Evolutionary conservation across 2,329 filamentous ascomycete species (phyloP), one percentile per base, ranked within the genome.

Genomic region (Fusarium sp.): DNA sequence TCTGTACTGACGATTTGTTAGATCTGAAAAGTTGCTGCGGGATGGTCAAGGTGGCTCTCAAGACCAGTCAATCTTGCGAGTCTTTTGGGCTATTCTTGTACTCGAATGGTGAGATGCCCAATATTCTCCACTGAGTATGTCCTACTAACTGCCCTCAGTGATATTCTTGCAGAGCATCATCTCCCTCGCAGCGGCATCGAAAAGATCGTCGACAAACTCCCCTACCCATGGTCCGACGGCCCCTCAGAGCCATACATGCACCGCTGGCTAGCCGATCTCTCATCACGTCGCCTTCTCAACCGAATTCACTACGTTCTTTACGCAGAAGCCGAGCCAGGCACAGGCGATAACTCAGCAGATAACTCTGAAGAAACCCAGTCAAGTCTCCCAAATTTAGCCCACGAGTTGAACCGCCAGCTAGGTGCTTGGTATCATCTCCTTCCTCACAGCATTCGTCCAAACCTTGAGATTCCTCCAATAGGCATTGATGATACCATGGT

Each of bases 401-500:
- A 73, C 1, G 71, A 73, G 15, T 17, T 73, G 5, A 73, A 72
- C 7, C 71, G 69, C 2, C 71, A 73, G 26, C 48, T 73, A 0
- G 67, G 71, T 0, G 71, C 68, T 3, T 73, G 71, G 71, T 73
- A 73, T 12, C 71, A 74, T 7, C 60, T 73, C 3, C 71, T 73
- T 0, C 71, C 71, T 14, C 57, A 71, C 2, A 73, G 71, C 2
- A 71, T 73, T 9, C 27, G 71, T 1, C 71, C 71, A 1, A 62
- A 74, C 1, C 9, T 74, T 0, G 71, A 72, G 15, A 66, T 23
- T 3, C 49, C 68, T 0, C 64, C 68, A 0, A 69, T 59, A 6
- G 65, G 57, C 0, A 62, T 67, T 17, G 71, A 73, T 4, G 71
- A 74, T 27, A 63, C 60, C 4, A 73, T 73, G 64, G 65, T 73